These are phyloP conservation scores for Trametes coccinea DNA, from an alignment of 768 basidiomycete genomes.

Conservation along the genomic window DNA sequence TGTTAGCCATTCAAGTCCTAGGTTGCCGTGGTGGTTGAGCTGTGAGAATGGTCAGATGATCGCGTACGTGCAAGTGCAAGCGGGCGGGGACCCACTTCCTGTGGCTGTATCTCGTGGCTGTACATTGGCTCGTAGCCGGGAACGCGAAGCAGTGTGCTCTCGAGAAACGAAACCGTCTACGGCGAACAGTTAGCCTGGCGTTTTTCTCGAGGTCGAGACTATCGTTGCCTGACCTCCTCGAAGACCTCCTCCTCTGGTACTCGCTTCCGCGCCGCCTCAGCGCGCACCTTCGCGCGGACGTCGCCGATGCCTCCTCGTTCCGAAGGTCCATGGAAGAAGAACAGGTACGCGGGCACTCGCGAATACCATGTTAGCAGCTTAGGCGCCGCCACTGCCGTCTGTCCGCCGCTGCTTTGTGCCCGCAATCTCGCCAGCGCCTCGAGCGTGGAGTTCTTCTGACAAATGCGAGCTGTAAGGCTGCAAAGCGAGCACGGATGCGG, in stretches of 20 bases:
- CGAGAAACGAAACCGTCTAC: slow-evolving; percentile 4
- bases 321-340: slow-evolving; percentile 14
- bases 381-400: neutral
- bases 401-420: neutral
- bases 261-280: slow-evolving; percentile 3
- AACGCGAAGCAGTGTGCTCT: slow-evolving; percentile 7
- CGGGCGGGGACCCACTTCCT: neutral
- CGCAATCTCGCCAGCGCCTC: neutral
- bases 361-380: slow-evolving; percentile 10
- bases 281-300: neutral
- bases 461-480: neutral
- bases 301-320: slow-evolving; percentile 8
- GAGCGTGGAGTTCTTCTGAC: slow-evolving; percentile 8
- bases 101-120: slow-evolving; percentile 11
- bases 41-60: neutral
- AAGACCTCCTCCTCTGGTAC: slow-evolving; percentile 3
- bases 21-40: slow-evolving; percentile 5
- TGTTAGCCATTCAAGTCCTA: slow-evolving; percentile 13
- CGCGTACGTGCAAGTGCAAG: neutral
- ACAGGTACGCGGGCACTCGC: slow-evolving; percentile 4
- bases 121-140: slow-evolving; percentile 14
- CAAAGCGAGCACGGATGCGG: neutral
- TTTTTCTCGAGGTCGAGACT: neutral
- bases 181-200: neutral
- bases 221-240: slow-evolving; percentile 1